These are phyloP conservation scores for Boletus sensibilis DNA, from an alignment of 768 basidiomycete genomes.

Conservation along the genomic window DNA sequence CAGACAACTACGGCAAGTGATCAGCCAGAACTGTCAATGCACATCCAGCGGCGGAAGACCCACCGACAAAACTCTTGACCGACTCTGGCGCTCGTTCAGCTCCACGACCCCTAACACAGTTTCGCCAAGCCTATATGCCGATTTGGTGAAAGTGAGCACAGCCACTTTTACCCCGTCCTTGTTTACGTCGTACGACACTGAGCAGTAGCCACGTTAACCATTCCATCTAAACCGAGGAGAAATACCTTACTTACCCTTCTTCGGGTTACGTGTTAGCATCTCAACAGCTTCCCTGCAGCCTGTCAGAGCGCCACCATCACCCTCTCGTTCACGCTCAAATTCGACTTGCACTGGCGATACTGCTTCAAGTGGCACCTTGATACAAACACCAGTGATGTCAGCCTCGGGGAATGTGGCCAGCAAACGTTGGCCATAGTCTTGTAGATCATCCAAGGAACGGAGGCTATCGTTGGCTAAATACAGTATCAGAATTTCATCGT, in stretches of 20 bases:
- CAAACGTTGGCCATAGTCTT: slow-evolving; percentile 51
- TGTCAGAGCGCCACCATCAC: slow-evolving; percentile 44
- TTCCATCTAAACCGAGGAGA: background rate
- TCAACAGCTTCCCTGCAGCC: slow-evolving; percentile 87
- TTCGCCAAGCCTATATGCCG: slow-evolving; percentile 89
- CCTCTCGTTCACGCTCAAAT: slow-evolving; percentile 35
- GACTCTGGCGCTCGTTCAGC: slow-evolving; percentile 69
- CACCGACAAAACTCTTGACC: slow-evolving; percentile 83
- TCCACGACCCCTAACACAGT: slow-evolving; percentile 88
- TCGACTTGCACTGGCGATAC: slow-evolving; percentile 23
- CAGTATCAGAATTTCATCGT: background rate
- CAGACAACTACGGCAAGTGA: slow-evolving; percentile 63
- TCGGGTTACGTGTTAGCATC: slow-evolving; percentile 83
- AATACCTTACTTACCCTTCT: slow-evolving; percentile 61
- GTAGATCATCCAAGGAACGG: slow-evolving; percentile 46
- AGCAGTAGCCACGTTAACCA: background rate
- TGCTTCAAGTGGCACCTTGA: slow-evolving; percentile 28
- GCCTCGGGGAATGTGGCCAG: slow-evolving; percentile 46
- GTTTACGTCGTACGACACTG: slow-evolving; percentile 93
- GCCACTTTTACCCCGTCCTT: slow-evolving; percentile 92
- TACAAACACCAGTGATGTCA: slow-evolving; percentile 22
- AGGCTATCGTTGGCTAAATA: slow-evolving; percentile 12
- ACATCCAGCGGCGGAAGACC: slow-evolving; percentile 16
- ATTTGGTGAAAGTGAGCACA: slow-evolving; percentile 87
- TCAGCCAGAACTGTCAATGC: background rate